Base-by-base conservation (phyloP, 352 stramenopile species). In the Halophytophthora batemanensis region DNA sequence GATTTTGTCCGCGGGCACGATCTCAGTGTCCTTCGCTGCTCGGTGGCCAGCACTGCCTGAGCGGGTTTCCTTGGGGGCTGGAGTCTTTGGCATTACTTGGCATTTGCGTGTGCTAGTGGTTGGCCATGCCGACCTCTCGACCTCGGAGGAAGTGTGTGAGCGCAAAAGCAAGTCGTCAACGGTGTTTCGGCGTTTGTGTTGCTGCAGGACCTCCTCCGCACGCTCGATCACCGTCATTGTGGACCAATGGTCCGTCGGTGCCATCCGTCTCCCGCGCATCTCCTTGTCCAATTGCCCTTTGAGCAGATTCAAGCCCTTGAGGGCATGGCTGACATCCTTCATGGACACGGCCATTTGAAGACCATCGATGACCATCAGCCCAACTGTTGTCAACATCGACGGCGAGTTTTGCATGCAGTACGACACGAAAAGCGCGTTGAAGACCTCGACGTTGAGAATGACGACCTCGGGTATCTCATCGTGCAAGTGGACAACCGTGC, bases 381-480 rank as follows among this genome's bases (percentile, higher is more conserved):
- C 52, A 17, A 53, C 21, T 5, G 50, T 59, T 15, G 42, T 60
- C 53, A 34, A 62, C 8, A 58, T 28, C 7, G 57, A 66, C 11
- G 52, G 52, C 12, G 53, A 61, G 13, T 59, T 66, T 14, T 63
- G 59, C 52, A 63, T 66, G 39, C 57, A 71, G 35, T 63, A 67
- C 3, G 57, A 56, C 11, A 67, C 36, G 22, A 67, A 71, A 6
- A 67, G 44, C 4, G 62, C 38, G 18, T 61, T 71, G 35, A 50
- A 71, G 19, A 71, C 29, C 22, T 69, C 56, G 12, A 54, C 45
- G 38, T 65, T 65, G 36, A 69, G 59, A 6, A 45, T 53, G 28
- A 65, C 41, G 6, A 49, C 35, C 33, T 61, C 57, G 8, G 57
- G 49, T 28, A 65, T 22, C 18, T 60, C 61, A 17, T 65, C 56